These are phyloP conservation scores for Fusarium pseudograminearum DNA, from an alignment of 2,329 filamentous ascomycete genomes.

Conservation along the genomic window DNA sequence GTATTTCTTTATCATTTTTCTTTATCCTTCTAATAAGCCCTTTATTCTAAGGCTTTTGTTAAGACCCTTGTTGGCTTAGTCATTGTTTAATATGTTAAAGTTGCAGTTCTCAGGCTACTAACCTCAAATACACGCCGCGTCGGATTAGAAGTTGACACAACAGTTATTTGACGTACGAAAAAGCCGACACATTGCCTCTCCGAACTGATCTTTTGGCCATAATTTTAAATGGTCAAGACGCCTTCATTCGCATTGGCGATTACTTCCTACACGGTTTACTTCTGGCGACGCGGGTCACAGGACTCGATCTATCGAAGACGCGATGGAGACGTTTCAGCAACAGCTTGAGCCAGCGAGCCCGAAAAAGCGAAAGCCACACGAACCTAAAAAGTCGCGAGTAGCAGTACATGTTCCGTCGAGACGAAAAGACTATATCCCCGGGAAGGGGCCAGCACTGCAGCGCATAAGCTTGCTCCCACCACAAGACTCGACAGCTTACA, in stretches of 20 bases:
- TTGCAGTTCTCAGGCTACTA: background rate
- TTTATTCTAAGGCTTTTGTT: background rate
- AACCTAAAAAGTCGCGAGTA: conserved; percentile 24
- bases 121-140: background rate
- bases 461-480: conserved; percentile 62
- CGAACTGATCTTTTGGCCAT: background rate
- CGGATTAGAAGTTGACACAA: background rate
- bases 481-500: conserved; percentile 67
- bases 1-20: background rate
- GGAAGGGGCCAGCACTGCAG: conserved; percentile 61
- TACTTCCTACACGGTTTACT: background rate
- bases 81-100: background rate
- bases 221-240: background rate
- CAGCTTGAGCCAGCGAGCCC: conserved; percentile 18
- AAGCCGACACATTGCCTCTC: background rate
- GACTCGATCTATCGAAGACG: conserved; percentile 24
- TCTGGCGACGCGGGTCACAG: conserved; percentile 19
- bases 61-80: conserved; percentile 13
- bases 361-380: conserved; percentile 30
- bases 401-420: conserved; percentile 35
- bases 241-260: background rate
- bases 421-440: conserved; percentile 56
- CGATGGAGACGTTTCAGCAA: conserved; percentile 37
- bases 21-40: too few relatives aligned
- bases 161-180: background rate